Evolutionary conservation across 2,329 filamentous ascomycete genomes (phyloP).

Genomic region (Nigrospora oryzae): DNA sequence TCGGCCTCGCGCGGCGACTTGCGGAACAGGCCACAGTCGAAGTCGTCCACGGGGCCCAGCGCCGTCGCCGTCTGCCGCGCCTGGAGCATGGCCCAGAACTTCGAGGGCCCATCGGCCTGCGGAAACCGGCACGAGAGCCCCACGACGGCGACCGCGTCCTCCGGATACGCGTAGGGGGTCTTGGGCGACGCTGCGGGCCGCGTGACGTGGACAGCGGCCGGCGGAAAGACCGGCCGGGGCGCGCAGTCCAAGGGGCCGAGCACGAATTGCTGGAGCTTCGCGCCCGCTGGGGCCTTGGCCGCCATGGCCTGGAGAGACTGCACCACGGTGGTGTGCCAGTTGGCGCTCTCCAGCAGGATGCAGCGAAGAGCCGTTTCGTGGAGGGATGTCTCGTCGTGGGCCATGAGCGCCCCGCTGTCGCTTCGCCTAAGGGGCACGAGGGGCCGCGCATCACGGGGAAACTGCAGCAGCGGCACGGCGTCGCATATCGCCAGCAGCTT

Average conservation of each 20-base stretch:
- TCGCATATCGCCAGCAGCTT: background rate
- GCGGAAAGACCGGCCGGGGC: background rate
- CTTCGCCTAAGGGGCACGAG: background rate
- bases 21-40: slow-evolving; percentile 16
- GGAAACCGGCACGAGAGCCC: slow-evolving; percentile 26
- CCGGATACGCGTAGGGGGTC: background rate
- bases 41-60: slow-evolving; percentile 10
- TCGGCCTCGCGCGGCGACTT: slow-evolving; percentile 16
- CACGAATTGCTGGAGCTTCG: background rate
- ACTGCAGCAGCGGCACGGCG: background rate
- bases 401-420: background rate
- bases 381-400: background rate
- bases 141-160: slow-evolving; percentile 26
- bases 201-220: background rate
- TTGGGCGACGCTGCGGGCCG: background rate
- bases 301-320: background rate
- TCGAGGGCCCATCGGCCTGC: slow-evolving; percentile 10
- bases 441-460: background rate
- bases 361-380: background rate
- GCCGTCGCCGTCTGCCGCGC: slow-evolving; percentile 12
- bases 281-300: background rate
- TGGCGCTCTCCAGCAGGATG: background rate
- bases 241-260: background rate
- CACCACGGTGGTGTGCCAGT: background rate
- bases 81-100: slow-evolving; percentile 12